Evolutionary conservation across 257 asterid genomes (phyloP).

Genomic region (Solanum medicagineum): DNA sequence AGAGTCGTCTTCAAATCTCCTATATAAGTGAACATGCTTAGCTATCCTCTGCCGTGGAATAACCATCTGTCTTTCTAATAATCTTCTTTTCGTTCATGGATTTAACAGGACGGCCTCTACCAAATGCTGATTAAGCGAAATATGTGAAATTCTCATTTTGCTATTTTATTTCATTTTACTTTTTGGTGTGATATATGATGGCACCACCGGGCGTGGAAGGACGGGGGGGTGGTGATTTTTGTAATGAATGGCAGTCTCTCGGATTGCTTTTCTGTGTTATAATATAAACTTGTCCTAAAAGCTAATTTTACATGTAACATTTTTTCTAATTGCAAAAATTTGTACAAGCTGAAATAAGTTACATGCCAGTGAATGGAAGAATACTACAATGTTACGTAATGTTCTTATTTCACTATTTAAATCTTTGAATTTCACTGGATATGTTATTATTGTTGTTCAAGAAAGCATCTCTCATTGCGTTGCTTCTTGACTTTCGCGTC

Average conservation of each 20-base stretch:
- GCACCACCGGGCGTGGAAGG: background rate
- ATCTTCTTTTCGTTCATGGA: background rate
- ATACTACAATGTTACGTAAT: background rate
- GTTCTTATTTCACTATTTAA: background rate
- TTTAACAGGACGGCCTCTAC: constrained; percentile 31
- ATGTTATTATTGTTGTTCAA: background rate
- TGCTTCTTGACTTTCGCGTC: too few relatives aligned
- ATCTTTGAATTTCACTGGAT: background rate
- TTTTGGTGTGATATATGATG: background rate
- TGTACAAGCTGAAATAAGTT: background rate
- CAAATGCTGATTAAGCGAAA: constrained; percentile 12
- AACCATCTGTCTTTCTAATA: background rate
- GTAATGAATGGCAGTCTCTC: background rate
- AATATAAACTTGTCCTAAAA: too few relatives aligned
- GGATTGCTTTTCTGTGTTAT: background rate
- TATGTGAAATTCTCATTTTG: background rate
- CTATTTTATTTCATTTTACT: background rate
- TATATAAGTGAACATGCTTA: background rate
- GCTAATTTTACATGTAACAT: background rate
- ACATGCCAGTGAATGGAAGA: background rate
- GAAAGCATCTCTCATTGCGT: background rate
- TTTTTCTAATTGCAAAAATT: background rate
- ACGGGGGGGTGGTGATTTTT: background rate
- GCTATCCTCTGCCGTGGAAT: background rate
- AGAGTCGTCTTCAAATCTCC: too few relatives aligned